Evolutionary conservation across 2,329 filamentous ascomycete species (phyloP), one percentile per base, ranked within the genome.

Genomic region (Teratosphaeria viscida): DNA sequence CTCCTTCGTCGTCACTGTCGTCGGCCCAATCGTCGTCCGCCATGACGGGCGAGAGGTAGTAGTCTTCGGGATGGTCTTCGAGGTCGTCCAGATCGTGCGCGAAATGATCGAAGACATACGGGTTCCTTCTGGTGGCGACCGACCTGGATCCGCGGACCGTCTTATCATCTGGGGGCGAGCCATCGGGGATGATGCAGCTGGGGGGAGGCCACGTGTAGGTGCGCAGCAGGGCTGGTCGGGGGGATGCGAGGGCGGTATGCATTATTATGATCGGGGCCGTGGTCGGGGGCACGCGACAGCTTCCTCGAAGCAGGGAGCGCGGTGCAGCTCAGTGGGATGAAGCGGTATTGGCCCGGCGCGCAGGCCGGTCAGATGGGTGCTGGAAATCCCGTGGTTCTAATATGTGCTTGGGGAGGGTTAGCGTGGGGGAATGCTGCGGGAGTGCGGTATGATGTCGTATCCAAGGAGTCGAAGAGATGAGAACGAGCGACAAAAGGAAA

Each of bases 71-170:
- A 60, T 70, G 63, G 29, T 68, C 60, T 57, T 70, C 62, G 54
- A 71, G 61, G 55, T 71, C 68, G 60, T 67, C 62, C 55, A 71
- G 61, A 54, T 71, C 68, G 60, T 67, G 65, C 59, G 69, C 65
- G 60, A 66, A 66, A 29, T 60, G 52, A 12, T 63, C 55, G 37
- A 61, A 49, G 53, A 53, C 26, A 37, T 2, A 23, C 23, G 61
- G 60, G 12, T 58, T 60, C 32, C 55, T 43, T 52, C 59, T 53
- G 19, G 57, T 39, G 27, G 64, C 57, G 29, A 60, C 54, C 39
- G 63, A 61, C 56, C 63, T 23, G 43, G 12, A 56, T 6, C 12
- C 14, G 3, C 3, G 23, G 11, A 27, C 26, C 11, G 26, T 37
- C 10, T 64, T 61, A 61, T 58, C 57, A 61, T 58, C 57, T 60